Base-by-base conservation (phyloP, 2,329 filamentous ascomycete species). In the Trichoderma simmonsii region DNA sequence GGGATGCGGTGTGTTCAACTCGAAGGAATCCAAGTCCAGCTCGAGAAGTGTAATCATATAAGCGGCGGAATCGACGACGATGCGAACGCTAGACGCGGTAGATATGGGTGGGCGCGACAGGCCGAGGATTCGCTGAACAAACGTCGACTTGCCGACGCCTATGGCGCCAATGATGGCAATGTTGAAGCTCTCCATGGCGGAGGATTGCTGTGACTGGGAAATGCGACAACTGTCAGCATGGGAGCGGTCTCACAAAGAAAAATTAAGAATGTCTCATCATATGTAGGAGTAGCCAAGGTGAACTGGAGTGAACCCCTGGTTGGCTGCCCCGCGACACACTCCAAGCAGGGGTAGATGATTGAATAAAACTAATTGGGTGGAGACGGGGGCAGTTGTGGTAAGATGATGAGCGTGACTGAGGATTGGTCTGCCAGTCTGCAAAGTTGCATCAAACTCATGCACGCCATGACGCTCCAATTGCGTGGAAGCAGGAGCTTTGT, bases 71-170 rank as follows among this genome's bases (percentile, higher is more conserved):
- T 91, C 90, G 73, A 91, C 83, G 56, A 86, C 82, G 77, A 90
- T 85, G 74, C 86, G 88, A 70, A 87, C 83, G 74, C 84, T 87
- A 48, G 88, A 88, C 70, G 86, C 83, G 78, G 87, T 87, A 26
- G 85, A 83, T 64, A 84, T 85, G 36, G 89, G 87, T 11, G 85
- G 83, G 24, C 85, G 82, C 51, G 85, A 80, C 26, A 90, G 81
- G 70, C 88, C 86, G 74, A 91, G 83, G 70, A 89, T 88, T 60
- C 86, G 86, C 80, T 91, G 89, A 77, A 92, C 88, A 77, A 92
- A 90, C 61, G 89, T 86, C 65, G 89, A 91, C 80, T 92, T 92
- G 75, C 90, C 90, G 62, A 90, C 90, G 73, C 89, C 89, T 76
- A 86, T 84, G 79, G 89, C 86, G 76, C 90, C 90, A 79, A 92